Conservation (phyloP, 164 flowering plant genomes). For the Liriodendron chinense region DNA sequence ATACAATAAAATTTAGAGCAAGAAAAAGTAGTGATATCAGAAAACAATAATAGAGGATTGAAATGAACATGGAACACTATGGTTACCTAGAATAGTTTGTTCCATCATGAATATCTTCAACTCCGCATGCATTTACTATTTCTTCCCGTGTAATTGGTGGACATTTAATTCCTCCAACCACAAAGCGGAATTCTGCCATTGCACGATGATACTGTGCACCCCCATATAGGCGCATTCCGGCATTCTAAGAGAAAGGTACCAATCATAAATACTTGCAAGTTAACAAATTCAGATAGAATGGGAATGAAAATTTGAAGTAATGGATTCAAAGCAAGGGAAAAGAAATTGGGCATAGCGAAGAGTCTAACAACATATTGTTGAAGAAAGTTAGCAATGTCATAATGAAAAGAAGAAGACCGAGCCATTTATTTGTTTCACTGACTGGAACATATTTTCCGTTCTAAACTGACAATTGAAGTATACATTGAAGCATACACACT, state of each 20-base stretch:
- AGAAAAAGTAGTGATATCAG: neutral
- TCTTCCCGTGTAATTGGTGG: slow-evolving; percentile 95
- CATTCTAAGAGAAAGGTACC: slow-evolving; percentile 55
- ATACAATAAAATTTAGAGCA: neutral
- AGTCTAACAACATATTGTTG: neutral
- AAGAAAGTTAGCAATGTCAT: neutral
- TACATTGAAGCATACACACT: neutral
- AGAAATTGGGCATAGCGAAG: neutral
- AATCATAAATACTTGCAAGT: neutral
- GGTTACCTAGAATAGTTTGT: slow-evolving; percentile 90
- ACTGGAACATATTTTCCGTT: neutral
- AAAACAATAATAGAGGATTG: neutral
- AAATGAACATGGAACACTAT: neutral
- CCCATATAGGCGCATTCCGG: slow-evolving; percentile 97
- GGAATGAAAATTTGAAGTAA: neutral
- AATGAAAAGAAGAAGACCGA: neutral
- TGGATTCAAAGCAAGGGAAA: neutral
- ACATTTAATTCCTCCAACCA: slow-evolving; percentile 92
- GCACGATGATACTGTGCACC: slow-evolving; percentile 99
- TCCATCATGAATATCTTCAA: slow-evolving; percentile 98
- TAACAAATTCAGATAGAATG: neutral
- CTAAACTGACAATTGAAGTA: neutral
- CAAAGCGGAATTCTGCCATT: slow-evolving; percentile 99
- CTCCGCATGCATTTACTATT: slow-evolving; percentile 99
- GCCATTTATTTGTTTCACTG: neutral